Percentiles rank a stretch among this genome's conserved stretches.
Conservation (phyloP, 2,329 filamentous ascomycete genomes). For the Scorias spongiosa region DNA sequence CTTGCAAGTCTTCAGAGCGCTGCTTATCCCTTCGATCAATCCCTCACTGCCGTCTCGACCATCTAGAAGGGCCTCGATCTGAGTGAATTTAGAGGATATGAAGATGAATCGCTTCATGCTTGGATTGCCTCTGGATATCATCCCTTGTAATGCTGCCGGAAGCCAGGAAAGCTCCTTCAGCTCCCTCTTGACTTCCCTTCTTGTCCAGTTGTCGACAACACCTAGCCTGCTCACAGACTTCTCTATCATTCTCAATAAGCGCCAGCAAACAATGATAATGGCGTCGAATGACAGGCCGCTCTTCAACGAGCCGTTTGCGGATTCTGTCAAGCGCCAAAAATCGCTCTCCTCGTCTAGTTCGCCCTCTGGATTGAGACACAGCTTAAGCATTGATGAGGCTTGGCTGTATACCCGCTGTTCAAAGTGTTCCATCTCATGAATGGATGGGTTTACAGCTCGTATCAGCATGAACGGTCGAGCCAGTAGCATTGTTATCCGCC, state of each 20-base stretch:
- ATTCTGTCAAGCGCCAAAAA: neutral
- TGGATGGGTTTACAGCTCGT: no score
- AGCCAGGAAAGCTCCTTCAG: neutral
- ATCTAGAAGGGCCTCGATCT: neutral
- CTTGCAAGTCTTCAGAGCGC: neutral
- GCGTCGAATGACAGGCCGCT: neutral
- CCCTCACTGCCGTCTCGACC: neutral
- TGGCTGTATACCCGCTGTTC: no score
- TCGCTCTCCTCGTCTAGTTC: neutral
- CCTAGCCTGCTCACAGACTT: neutral
- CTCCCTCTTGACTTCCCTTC: neutral
- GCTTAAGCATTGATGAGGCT: no score
- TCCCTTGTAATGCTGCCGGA: neutral
- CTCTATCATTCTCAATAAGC: neutral
- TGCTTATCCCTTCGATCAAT: neutral
- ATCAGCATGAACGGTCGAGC: neutral
- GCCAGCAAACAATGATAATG: neutral
- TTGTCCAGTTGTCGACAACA: neutral
- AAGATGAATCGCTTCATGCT: neutral
- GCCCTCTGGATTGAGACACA: no score
- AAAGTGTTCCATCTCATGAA: no score
- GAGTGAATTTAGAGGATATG: neutral
- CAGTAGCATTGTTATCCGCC: neutral
- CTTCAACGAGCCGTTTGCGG: neutral
- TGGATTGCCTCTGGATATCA: neutral